phyloP scores from a whole-genome alignment of 805 yeast genomes.

The Komagataella phaffii region DNA sequence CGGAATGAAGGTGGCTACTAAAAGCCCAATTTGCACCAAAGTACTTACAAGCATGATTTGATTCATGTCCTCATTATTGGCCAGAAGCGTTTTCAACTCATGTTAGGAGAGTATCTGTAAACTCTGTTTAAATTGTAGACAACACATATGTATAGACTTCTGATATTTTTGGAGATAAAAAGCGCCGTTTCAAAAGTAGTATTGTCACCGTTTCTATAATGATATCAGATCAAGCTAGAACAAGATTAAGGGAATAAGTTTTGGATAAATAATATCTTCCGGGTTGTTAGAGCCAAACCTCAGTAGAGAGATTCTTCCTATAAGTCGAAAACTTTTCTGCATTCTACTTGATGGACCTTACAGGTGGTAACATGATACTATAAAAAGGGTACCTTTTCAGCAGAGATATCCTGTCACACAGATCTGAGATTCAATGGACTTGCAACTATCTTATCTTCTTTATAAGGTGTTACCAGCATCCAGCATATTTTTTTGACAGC shows the following conservation, averaged over 20 bases:
- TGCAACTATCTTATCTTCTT: background rate
- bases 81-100: too few relatives aligned
- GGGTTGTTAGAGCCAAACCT: background rate
- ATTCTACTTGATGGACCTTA: background rate
- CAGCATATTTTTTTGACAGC: background rate
- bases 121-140: too few relatives aligned
- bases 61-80: too few relatives aligned
- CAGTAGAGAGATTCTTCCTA: background rate
- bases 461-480: background rate
- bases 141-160: too few relatives aligned
- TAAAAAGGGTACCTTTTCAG: background rate
- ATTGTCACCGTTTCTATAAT: background rate
- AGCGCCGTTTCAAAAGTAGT: too few relatives aligned
- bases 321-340: background rate
- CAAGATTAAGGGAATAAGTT: background rate
- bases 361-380: background rate
- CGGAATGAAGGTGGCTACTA: background rate
- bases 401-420: background rate
- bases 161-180: too few relatives aligned
- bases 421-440: background rate
- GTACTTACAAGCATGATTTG: background rate
- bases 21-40: background rate
- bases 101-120: too few relatives aligned
- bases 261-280: too few relatives aligned
- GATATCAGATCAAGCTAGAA: background rate